Conservation (phyloP, 192 early-diverging fungal species). For the Chytriomyces confervae region DNA sequence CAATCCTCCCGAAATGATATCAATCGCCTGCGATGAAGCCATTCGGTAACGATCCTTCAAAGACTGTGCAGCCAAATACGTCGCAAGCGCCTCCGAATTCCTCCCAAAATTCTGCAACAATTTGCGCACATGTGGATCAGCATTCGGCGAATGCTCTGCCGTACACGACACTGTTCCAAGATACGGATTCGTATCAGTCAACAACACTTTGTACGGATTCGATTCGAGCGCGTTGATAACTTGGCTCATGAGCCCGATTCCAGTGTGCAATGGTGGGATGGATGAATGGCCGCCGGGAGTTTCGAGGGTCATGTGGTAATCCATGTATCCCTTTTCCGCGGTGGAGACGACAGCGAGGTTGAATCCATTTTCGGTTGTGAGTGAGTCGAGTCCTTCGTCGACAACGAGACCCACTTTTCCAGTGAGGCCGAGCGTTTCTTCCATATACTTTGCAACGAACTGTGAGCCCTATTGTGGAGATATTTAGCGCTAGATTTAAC, state of each 20-base stretch:
- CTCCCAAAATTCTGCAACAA: constrained; percentile 17
- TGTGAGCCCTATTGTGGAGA: constrained; percentile 26
- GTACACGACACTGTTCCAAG: constrained; percentile 34
- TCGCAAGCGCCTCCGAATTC: constrained; percentile 7
- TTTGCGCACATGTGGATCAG: constrained; percentile 14
- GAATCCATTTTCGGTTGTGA: constrained; percentile 17
- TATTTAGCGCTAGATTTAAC: too few species aligned
- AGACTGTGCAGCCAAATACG: constrained; percentile 5
- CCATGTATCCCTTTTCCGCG: constrained; percentile 51
- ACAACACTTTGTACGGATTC: constrained; percentile 25
- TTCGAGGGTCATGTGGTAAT: constrained; percentile 38
- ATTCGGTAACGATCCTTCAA: constrained; percentile 42
- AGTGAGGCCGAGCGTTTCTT: constrained; percentile 38
- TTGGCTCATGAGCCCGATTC: constrained; percentile 46
- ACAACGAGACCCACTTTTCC: constrained; percentile 54
- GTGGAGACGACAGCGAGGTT: constrained; percentile 42
- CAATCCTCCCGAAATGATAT: constrained; percentile 54
- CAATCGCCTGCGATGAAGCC: constrained; percentile 52
- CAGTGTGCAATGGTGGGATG: constrained; percentile 46
- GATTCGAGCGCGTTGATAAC: constrained; percentile 40
- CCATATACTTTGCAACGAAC: constrained; percentile 38
- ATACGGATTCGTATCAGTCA: constrained; percentile 39
- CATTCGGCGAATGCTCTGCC: constrained; percentile 28
- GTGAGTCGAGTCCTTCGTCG: constrained; percentile 31
- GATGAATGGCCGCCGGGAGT: constrained; percentile 54